A percentile compares a stretch with the other conserved stretches of the same genome.
Evolutionary conservation across 345 rosid species (phyloP).

Genomic region (Ricinus communis): DNA sequence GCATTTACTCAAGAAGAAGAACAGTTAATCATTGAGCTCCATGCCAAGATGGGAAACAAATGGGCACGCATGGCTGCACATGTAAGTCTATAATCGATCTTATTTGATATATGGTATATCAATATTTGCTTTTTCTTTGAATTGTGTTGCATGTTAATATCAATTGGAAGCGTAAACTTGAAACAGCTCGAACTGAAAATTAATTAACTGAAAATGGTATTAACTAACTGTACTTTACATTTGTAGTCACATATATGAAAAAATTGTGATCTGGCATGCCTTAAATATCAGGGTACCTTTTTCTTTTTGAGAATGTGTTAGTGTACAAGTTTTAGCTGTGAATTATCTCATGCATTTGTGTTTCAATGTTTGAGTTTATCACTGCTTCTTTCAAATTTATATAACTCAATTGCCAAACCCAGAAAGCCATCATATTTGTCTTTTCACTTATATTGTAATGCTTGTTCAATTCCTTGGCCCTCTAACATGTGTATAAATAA

Average conservation of each 20-base stretch:
- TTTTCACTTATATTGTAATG: too few species aligned
- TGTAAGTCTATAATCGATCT: conserved; percentile 49
- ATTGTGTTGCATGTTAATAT: not conserved
- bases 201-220: not conserved
- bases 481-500: not conserved
- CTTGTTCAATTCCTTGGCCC: not conserved
- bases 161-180: not conserved
- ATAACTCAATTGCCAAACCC: too few species aligned
- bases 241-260: not conserved
- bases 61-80: conserved; percentile 99
- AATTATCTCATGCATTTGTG: not conserved
- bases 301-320: not conserved
- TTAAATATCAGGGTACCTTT: not conserved
- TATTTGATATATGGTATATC: not conserved
- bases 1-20: conserved; percentile 93
- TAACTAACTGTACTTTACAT: not conserved
- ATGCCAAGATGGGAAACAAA: conserved; percentile 95
- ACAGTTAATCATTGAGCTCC: conserved; percentile 82
- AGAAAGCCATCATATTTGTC: too few species aligned
- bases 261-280: not conserved
- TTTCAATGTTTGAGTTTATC: too few species aligned
- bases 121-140: not conserved
- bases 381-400: too few species aligned
- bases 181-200: not conserved
- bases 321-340: not conserved